Percentiles rank a stretch among this genome's conserved stretches.
phyloP scores from a whole-genome alignment of 2,329 filamentous ascomycete genomes.

The Fusarium poae region DNA sequence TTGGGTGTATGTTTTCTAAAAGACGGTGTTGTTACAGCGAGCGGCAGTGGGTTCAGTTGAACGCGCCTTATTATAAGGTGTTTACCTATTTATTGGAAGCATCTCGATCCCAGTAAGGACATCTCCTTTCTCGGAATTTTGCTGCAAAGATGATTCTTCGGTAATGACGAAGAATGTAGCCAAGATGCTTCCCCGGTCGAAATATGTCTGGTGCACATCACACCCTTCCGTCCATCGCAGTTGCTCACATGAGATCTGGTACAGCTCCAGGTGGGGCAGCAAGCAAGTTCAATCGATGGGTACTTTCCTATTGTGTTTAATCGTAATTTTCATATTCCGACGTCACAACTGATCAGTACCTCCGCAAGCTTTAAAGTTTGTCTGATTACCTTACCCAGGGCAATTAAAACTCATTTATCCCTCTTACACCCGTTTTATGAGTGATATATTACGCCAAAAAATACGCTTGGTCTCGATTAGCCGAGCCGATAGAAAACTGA shows the following conservation, averaged over 20 bases:
- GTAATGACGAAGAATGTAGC: neutral
- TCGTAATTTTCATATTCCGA: neutral
- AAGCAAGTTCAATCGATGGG: neutral
- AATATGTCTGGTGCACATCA: neutral
- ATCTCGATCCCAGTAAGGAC: neutral
- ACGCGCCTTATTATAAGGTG: neutral
- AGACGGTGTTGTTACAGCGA: slow-evolving; percentile 23
- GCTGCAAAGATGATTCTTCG: neutral
- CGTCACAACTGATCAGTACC: neutral
- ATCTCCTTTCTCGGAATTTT: neutral
- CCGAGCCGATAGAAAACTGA: slow-evolving; percentile 25
- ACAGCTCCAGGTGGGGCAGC: slow-evolving; percentile 3
- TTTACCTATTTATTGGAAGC: neutral
- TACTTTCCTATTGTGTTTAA: neutral
- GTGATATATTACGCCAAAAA: slow-evolving; percentile 1
- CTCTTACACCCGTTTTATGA: neutral
- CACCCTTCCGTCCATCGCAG: neutral
- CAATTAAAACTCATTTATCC: neutral
- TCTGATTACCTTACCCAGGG: no score
- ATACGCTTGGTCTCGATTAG: slow-evolving; percentile 2
- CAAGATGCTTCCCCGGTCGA: neutral
- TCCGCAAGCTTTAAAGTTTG: neutral
- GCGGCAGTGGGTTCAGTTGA: neutral
- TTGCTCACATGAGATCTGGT: slow-evolving; percentile 19
- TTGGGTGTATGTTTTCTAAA: slow-evolving; percentile 26